Base-by-base conservation (phyloP, 2,329 filamentous ascomycete genomes). In the Penicillium sp. region DNA sequence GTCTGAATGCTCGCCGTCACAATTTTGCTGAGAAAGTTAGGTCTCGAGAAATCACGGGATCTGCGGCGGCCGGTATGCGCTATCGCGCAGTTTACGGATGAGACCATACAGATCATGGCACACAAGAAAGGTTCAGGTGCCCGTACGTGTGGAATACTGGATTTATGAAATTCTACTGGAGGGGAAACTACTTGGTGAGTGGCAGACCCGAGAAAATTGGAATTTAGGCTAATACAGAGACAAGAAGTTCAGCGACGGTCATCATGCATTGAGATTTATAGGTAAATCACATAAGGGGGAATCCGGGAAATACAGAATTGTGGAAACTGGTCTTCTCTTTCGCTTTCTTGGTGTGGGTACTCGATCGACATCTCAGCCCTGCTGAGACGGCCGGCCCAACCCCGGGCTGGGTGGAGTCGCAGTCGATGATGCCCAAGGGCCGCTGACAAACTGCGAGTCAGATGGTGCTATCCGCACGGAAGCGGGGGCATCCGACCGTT, bases 361-460 rank as follows among this genome's bases (percentile, higher is more conserved):
- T 9, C 9, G 33, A 18, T 10, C 18, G 8, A 7, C 18, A 12
- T 35, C 20, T 52, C 45, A 52, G 18, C 27, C 27, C 31, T 48
- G 42, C 7, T 27, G 28, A 42, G 28, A n/a, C 13, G 27, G 43
- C 28, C 48, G 43, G 9, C 24, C 37, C 9, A 42, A 44, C 1
- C 52, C 52, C 12, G 49, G 40, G 29, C 38, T 41, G 27, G 60
- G 51, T 9, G 54, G 51, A 10, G 49, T 55, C 7, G 52, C 42
- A 13, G 32, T 55, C 8, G 53, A 44, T 1, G 54, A 58, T 28
- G 60, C 52, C 62, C 62, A 66, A 12, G 63, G 62, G 8, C 63
- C 64, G 47, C 61, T 66, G 6, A 66, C 56, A 35, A 66, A 66
- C n/a, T 63, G 62, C n/a, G 62, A 52, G 50, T 64, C 61, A 3